Base-by-base conservation (phyloP, 2,329 filamentous ascomycete species). In the Talaromyces sp. region DNA sequence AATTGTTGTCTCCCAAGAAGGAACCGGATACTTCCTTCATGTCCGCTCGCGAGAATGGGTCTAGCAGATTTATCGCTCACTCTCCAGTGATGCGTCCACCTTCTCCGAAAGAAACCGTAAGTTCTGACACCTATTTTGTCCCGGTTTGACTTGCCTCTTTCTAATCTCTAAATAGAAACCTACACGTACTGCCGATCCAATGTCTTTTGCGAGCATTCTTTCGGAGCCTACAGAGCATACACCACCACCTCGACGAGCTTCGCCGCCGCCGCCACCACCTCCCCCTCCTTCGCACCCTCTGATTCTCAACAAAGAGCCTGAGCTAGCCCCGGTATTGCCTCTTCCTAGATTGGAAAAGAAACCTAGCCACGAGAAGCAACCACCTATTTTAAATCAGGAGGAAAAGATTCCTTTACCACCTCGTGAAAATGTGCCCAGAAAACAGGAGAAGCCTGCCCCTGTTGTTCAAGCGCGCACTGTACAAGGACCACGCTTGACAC, bases 141-240 rank as follows among this genome's bases (percentile, higher is more conserved):
- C 7, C 13, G 17, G 21, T 35, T 60, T 17, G 10, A 35, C n/a
- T n/a, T n/a, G n/a, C n/a, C n/a, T n/a, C n/a, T 46, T 46, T 51
- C 66, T 68, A 56, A 70, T 40, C 57, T 41, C 51, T 36, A 5
- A 63, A 36, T 71, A 91, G 83, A 88, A 88, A 52, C 84, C 88
- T 1, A 85, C 84, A 64, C 86, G 91, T 71, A 81, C 87, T 40
- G 87, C 88, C 59, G 89, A 96, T 70, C 89, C 92, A 55, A 97
- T 97, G 92, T 94, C 92, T 5, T 94, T 97, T 69, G 94, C 91
- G 64, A 97, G 92, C 70, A 95, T 97, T 60, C 86, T 97, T 43
- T 93, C 91, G 3, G 91, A 84, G 64, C 82, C 89, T 57, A 87
- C 91, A 57, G 85, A 88, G 55, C 80, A 84, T 15, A 73, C 68